These are phyloP conservation scores for Pyrenula massariospora DNA, from an alignment of 495 filamentous ascomycete species.

Conservation along the genomic window DNA sequence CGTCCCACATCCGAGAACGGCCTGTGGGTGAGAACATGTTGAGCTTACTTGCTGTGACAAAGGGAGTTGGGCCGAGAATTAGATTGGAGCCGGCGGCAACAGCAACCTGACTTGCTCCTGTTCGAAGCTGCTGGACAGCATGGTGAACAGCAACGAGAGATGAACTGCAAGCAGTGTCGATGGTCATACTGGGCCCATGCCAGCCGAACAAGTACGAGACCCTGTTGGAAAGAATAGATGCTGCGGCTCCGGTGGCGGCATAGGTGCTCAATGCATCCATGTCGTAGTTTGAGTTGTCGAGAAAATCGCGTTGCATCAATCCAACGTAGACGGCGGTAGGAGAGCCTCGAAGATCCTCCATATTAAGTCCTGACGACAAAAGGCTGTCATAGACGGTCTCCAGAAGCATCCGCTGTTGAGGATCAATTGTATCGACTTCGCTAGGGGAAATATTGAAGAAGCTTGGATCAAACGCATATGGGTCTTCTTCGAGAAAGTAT, in stretches of 20 bases:
- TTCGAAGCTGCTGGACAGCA: constrained; percentile 25
- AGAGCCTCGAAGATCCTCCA: constrained; percentile 13
- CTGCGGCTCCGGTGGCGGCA: constrained; percentile 23
- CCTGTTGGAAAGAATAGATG: constrained; percentile 28
- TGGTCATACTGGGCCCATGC: constrained; percentile 31
- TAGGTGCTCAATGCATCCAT: constrained; percentile 10
- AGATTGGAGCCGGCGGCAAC: constrained; percentile 4
- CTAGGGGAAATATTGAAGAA: constrained; percentile 39
- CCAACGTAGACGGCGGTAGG: constrained; percentile 21
- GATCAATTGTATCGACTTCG: constrained; percentile 21
- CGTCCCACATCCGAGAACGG: constrained; percentile 48
- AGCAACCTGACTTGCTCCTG: constrained; percentile 27
- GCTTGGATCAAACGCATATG: constrained; percentile 12
- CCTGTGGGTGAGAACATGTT: constrained; percentile 30
- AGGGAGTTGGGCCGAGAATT: constrained; percentile 2
- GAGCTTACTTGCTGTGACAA: neutral
- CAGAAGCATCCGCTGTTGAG: constrained; percentile 24
- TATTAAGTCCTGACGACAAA: constrained; percentile 23
- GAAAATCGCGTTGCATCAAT: constrained; percentile 19
- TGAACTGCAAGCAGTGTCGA: constrained; percentile 39
- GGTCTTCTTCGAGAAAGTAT: constrained; percentile 24
- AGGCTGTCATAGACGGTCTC: constrained; percentile 31
- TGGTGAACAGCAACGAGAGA: constrained; percentile 29
- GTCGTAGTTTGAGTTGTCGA: constrained; percentile 8
- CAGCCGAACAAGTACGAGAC: constrained; percentile 36